Conservation (phyloP, 148 eudicot species). For the Silene uniflora region DNA sequence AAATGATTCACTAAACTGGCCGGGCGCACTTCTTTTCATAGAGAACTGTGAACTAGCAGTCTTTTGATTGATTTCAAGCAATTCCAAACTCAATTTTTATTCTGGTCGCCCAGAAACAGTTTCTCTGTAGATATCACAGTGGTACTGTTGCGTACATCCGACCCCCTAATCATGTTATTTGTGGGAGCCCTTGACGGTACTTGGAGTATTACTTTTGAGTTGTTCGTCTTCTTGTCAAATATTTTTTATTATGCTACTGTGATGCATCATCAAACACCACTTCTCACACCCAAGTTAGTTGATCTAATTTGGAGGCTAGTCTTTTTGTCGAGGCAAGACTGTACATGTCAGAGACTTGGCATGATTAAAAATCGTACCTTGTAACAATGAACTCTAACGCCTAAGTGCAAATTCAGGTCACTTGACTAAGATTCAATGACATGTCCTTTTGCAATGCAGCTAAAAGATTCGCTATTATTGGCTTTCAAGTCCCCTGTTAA, state of each 20-base stretch:
- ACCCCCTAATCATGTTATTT: too few relatives aligned
- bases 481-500: too few relatives aligned
- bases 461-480: too few relatives aligned
- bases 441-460: too few relatives aligned
- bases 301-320: not conserved
- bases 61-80: not conserved
- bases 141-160: too few relatives aligned
- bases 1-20: not conserved
- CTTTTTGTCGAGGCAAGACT: not conserved
- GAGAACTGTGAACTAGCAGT: not conserved
- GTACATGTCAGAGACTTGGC: too few relatives aligned
- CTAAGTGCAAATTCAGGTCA: not conserved
- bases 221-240: not conserved
- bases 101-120: too few relatives aligned
- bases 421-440: too few relatives aligned
- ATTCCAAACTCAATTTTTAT: not conserved
- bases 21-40: not conserved
- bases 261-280: not conserved
- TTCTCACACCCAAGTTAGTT: not conserved
- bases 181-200: too few relatives aligned
- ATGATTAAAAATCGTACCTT: not conserved
- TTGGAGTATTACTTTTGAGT: too few relatives aligned
- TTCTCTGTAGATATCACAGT: too few relatives aligned
- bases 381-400: not conserved
- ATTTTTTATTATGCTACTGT: not conserved